Base-by-base conservation (phyloP, 108 stramenopile species). In the Fragilaria radians region DNA sequence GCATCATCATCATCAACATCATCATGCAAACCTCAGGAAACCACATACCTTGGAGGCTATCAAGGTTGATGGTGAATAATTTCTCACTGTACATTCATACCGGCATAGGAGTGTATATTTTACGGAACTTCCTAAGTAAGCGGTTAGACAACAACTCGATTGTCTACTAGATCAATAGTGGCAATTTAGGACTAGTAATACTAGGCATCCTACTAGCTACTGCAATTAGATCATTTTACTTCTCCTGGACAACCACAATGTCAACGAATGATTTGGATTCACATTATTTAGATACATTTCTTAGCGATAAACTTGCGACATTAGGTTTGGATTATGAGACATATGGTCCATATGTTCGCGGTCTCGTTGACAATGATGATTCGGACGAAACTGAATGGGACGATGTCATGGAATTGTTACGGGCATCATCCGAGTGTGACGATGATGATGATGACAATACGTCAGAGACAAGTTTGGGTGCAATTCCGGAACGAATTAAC, bases 291-390 rank as follows among this genome's bases (percentile, higher is more conserved):
- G 63, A 66, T 30, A 36, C 53, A 9, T 83, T 81, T 45, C 66
- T 90, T 29, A 57, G 71, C 45, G 63, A 74, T 47, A 63, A 68
- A 34, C 70, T 90, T 5, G 77, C 83, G 21, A 58, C 63, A 59
- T 48, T 90, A 18, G 89, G 85, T 22, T 66, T 90, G 52, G 89
- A 90, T 63, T 60, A 28, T 23, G 89, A 90, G 46, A 85, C 83
- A 18, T 87, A 87, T 46, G 85, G 78, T 32, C 73, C 79, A 1
- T 89, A 89, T 48, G 70, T 85, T 11, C 62, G 79, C 46, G 79
- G 81, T 17, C 58, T 65, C 7, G 27, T 63, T 18, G 28, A 42
- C 11, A 50, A 65, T 28, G 66, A 71, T 1, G 70, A 70, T 3
- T 53, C 46, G 55, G 54, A 57, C 30, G 32, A 64, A 22, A 63